Evolutionary conservation across 2,329 filamentous ascomycete genomes (phyloP).

Genomic region (Botrytis squamosa): DNA sequence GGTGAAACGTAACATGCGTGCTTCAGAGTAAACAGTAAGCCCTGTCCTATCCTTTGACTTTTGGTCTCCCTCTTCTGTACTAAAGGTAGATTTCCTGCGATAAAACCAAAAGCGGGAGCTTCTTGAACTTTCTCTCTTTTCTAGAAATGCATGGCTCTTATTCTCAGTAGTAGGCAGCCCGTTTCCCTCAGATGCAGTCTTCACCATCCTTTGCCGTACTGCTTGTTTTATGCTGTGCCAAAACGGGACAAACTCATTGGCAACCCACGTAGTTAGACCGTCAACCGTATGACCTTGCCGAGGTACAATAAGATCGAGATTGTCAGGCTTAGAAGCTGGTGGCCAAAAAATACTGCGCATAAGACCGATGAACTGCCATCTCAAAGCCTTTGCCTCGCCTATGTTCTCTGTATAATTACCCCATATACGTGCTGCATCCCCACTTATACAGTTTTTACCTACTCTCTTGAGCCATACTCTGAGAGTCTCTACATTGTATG

Average conservation of each 20-base stretch:
- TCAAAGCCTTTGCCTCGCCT: slow-evolving; percentile 1
- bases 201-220: background rate
- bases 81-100: background rate
- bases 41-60: background rate
- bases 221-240: slow-evolving; percentile 17
- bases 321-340: background rate
- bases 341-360: slow-evolving; percentile 9
- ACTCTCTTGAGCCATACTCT: background rate
- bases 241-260: slow-evolving; percentile 24
- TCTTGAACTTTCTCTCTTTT: background rate
- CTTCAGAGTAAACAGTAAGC: slow-evolving; percentile 13
- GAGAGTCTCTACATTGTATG: slow-evolving; percentile 22
- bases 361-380: slow-evolving; percentile 13
- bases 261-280: slow-evolving; percentile 27
- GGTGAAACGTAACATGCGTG: slow-evolving; percentile 22
- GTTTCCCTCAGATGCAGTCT: background rate
- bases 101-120: background rate
- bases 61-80: background rate
- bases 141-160: background rate
- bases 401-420: slow-evolving; percentile 2
- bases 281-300: slow-evolving; percentile 21
- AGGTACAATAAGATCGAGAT: slow-evolving; percentile 25
- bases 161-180: background rate
- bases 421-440: slow-evolving; percentile 19
- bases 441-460: slow-evolving; percentile 1